Evolutionary conservation across 192 early-diverging fungal genomes (phyloP).

Genomic region (Chytriomyces sp.): DNA sequence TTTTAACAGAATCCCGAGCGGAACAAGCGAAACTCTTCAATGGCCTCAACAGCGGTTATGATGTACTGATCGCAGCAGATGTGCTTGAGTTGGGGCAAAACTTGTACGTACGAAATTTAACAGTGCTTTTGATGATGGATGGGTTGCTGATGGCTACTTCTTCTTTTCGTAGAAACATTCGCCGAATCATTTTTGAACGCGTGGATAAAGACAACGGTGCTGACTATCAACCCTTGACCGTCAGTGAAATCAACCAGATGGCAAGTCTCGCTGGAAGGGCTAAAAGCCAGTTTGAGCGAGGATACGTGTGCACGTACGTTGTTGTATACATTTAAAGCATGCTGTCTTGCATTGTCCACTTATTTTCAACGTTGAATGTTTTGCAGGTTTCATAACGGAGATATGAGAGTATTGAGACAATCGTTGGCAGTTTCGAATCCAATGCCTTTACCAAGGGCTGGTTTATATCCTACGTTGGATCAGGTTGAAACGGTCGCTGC

Average conservation of each 20-base stretch:
- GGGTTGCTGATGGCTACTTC: neutral
- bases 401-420: slow-evolving; percentile 35
- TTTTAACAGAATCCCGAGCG: slow-evolving; percentile 71
- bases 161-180: slow-evolving; percentile 69
- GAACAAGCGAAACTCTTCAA: slow-evolving; percentile 92
- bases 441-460: slow-evolving; percentile 57
- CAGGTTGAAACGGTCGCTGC: slow-evolving; percentile 78
- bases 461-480: slow-evolving; percentile 73
- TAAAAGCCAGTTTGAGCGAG: slow-evolving; percentile 66
- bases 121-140: neutral
- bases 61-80: slow-evolving; percentile 92
- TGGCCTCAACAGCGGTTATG: slow-evolving; percentile 73
- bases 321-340: slow-evolving; percentile 13
- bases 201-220: slow-evolving; percentile 83
- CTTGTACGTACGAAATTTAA: slow-evolving; percentile 56
- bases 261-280: slow-evolving; percentile 93
- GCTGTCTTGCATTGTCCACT: neutral
- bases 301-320: slow-evolving; percentile 74
- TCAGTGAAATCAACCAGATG: slow-evolving; percentile 91
- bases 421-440: slow-evolving; percentile 24
- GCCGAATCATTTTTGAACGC: slow-evolving; percentile 82
- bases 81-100: slow-evolving; percentile 98
- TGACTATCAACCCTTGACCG: slow-evolving; percentile 51
- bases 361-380: neutral
- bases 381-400: slow-evolving; percentile 36